Base-by-base conservation (phyloP, 2,329 filamentous ascomycete species). In the Ophiognomonia clavigignenti-juglandacearum region DNA sequence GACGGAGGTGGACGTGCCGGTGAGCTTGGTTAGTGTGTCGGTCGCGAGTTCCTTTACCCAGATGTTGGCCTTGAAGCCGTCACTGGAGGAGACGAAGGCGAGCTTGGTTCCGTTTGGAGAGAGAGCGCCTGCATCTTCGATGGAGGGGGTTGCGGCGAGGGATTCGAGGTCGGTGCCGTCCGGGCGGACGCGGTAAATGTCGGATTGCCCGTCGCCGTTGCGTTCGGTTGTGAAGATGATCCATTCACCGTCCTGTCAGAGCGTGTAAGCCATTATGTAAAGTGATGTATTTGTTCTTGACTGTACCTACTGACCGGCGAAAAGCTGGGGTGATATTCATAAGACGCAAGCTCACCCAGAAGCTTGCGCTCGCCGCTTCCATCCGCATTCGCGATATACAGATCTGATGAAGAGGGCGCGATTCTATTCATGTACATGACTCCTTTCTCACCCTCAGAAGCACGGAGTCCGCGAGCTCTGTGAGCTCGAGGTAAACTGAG, bases 151-250 rank as follows among this genome's bases (percentile, higher is more conserved):
- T 4, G 56, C 54, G 0, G 65, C 54, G 6, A 71, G 49, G 19
- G 57, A 50, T 46, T 69, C 55, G 4, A 71, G 43, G 0, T 56
- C 62, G 0, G 61, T 59, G 1, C 69, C 67, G 45, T 71, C 59
- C 1, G 58, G 22, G 1, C 55, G 58, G n/a, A 64, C 56, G 3
- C 65, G 63, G 50, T 68, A 71, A n/a, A 71, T 54, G 50, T 71
- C 68, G 1, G 64, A 61, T 24, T 71, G 61, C 4, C 67, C 68
- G 39, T 68, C 65, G 7, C 60, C 67, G 43, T 70, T 69, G 23
- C 64, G 62, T 40, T 71, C 67, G 3, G 67, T 71, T 10, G 60
- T 59, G 47, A 71, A 70, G 3, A 59, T 63, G 45, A 71, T 56
- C 65, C 65, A 70, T 45, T 68, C 45, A 16, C 68, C 66, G 36